A percentile compares a stretch with the other conserved stretches of the same genome.
phyloP scores from a whole-genome alignment of 805 yeast species.

The Yarrowia osloensis region DNA sequence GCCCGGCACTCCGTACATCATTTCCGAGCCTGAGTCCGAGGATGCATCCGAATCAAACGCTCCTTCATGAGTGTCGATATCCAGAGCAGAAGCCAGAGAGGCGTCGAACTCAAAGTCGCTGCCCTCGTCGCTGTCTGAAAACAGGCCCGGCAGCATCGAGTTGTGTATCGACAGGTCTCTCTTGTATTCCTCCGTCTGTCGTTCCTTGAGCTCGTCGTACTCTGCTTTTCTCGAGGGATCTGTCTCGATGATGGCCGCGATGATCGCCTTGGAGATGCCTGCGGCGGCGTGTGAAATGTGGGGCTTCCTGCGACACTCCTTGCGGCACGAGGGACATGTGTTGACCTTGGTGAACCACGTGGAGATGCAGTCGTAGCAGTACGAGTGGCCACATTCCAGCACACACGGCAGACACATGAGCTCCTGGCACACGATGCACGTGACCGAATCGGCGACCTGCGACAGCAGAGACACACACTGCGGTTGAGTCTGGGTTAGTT shows the following conservation, averaged over 20 bases:
- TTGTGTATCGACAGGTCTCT: constrained; percentile 2
- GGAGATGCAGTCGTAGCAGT: constrained; percentile 51
- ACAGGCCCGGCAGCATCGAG: constrained; percentile 10
- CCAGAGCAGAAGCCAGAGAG: background rate
- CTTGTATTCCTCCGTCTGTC: constrained; percentile 11
- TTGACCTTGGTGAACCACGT: constrained; percentile 40
- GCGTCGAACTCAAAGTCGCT: background rate
- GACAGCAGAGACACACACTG: constrained; percentile 22
- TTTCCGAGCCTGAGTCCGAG: background rate
- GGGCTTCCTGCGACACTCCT: background rate
- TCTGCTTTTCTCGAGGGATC: background rate
- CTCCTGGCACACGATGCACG: constrained; percentile 63
- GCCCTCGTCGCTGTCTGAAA: constrained; percentile 1
- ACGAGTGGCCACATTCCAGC: constrained; percentile 64
- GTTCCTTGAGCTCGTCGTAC: background rate
- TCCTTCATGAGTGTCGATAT: background rate
- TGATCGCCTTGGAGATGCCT: background rate
- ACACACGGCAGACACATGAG: constrained; percentile 60
- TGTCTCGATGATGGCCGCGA: background rate
- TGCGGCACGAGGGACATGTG: constrained; percentile 38
- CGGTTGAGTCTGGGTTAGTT: constrained; percentile 5
- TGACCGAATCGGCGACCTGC: constrained; percentile 35
- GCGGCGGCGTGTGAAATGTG: constrained; percentile 3
- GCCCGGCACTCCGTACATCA: background rate
- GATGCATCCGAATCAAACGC: background rate